Evolutionary conservation across 495 filamentous ascomycete genomes (phyloP).

Genomic region (Rhypophila decipiens): DNA sequence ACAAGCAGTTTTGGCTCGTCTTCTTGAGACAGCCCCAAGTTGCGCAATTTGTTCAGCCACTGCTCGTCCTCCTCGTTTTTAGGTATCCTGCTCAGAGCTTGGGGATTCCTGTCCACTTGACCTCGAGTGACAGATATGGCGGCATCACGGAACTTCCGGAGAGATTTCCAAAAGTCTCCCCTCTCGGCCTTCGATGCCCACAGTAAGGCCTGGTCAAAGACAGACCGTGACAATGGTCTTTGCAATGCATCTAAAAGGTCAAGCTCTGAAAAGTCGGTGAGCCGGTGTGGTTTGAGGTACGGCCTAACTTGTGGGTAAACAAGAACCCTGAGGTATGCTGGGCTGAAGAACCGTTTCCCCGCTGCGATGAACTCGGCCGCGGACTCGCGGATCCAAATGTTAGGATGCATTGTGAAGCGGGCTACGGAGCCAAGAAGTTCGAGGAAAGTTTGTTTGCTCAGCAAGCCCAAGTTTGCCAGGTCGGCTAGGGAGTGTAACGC

Average conservation of each 20-base stretch:
- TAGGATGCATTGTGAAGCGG: conserved; percentile 88
- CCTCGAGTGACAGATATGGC: conserved; percentile 39
- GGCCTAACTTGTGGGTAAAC: conserved; percentile 70
- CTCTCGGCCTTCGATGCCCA: conserved; percentile 80
- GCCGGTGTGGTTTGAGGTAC: conserved; percentile 67
- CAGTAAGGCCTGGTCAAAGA: conserved; percentile 76
- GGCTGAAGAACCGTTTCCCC: conserved; percentile 68
- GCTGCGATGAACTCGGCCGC: conserved; percentile 75
- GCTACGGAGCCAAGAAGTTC: conserved; percentile 75
- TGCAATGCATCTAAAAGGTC: conserved; percentile 77
- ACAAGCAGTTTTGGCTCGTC: conserved; percentile 88
- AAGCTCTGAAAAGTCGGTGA: conserved; percentile 58
- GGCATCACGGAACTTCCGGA: conserved; percentile 59
- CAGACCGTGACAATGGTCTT: conserved; percentile 66
- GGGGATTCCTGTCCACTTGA: conserved; percentile 22
- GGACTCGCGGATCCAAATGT: conserved; percentile 89
- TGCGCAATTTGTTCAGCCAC: conserved; percentile 80
- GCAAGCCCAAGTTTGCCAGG: conserved; percentile 80
- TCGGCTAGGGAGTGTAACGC: conserved; percentile 84
- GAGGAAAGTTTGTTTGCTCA: conserved; percentile 79
- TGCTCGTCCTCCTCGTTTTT: conserved; percentile 95
- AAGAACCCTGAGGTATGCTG: conserved; percentile 76
- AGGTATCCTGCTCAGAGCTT: conserved; percentile 38
- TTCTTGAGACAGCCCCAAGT: conserved; percentile 71
- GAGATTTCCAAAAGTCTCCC: conserved; percentile 78